These are phyloP conservation scores for Nicotiana rustica DNA, from an alignment of 305 asterid species.

Conservation along the genomic window DNA sequence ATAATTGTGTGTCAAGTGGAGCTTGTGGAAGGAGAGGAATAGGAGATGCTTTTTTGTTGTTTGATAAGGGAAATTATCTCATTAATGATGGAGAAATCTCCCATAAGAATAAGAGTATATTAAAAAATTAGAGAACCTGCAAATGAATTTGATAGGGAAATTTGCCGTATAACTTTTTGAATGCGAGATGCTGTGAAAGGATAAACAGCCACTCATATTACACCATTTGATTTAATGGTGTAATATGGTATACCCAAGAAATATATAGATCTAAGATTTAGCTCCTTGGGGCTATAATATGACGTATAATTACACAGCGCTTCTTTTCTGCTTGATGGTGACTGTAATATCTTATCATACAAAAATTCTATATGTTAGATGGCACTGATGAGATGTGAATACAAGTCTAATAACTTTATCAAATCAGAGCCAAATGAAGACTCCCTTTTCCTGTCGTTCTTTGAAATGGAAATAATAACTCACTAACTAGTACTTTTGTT, in stretches of 20 bases:
- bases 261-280: too few relatives aligned
- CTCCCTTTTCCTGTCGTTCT: neutral
- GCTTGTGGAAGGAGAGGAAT: too few relatives aligned
- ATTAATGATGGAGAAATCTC: neutral
- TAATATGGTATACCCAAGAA: neutral
- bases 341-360: neutral
- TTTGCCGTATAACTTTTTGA: neutral
- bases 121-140: neutral
- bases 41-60: too few relatives aligned
- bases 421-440: neutral
- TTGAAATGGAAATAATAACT: neutral
- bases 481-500: neutral
- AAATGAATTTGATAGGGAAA: neutral
- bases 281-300: neutral
- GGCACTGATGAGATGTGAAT: conserved; percentile 8
- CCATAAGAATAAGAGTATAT: neutral
- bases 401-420: neutral
- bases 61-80: too few relatives aligned
- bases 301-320: neutral
- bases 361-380: neutral
- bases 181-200: neutral
- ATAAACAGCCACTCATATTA: neutral
- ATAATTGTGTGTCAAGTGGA: too few relatives aligned
- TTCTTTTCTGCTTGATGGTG: neutral
- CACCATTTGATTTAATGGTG: neutral